Evolutionary conservation across 1,284 basidiomycete genomes (phyloP).

Genomic region (Hemileia vastatrix): DNA sequence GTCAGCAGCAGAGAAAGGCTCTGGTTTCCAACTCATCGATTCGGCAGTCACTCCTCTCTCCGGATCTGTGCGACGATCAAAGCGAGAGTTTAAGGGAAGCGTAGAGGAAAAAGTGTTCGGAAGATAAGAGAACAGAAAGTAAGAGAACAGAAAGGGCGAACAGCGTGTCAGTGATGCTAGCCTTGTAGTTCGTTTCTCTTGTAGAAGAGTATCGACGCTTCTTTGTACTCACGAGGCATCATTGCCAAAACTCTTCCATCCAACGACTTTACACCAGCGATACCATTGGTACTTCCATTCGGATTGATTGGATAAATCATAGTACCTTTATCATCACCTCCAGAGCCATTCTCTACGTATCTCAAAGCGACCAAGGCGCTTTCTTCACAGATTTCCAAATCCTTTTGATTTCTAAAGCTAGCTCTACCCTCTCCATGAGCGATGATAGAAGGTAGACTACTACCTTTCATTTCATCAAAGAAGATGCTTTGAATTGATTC

Average conservation of each 20-base stretch:
- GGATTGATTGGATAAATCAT: constrained; percentile 80
- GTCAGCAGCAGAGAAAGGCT: constrained; percentile 17
- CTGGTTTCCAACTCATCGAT: constrained; percentile 44
- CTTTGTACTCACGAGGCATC: constrained; percentile 63
- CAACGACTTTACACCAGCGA: constrained; percentile 76
- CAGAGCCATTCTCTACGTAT: constrained; percentile 61
- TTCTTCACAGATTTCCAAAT: constrained; percentile 47
- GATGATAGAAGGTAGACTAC: constrained; percentile 77
- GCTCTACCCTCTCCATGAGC: constrained; percentile 95
- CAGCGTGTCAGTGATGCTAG: too few species aligned
- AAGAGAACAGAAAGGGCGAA: neutral
- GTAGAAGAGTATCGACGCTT: too few species aligned
- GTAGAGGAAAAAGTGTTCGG: neutral
- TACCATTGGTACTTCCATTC: constrained; percentile 76
- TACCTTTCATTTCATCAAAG: constrained; percentile 74
- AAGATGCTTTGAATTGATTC: constrained; percentile 77
- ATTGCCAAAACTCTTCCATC: constrained; percentile 79
- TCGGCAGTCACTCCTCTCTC: constrained; percentile 41
- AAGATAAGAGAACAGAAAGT: neutral
- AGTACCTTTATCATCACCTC: constrained; percentile 58
- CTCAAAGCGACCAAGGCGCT: constrained; percentile 58
- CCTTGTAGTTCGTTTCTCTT: too few species aligned
- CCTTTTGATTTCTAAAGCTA: constrained; percentile 53
- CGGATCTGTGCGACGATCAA: constrained; percentile 28
- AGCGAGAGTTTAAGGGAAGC: neutral